Evolutionary conservation across 495 filamentous ascomycete genomes (phyloP).

Genomic region (Penicillium bovifimosum): DNA sequence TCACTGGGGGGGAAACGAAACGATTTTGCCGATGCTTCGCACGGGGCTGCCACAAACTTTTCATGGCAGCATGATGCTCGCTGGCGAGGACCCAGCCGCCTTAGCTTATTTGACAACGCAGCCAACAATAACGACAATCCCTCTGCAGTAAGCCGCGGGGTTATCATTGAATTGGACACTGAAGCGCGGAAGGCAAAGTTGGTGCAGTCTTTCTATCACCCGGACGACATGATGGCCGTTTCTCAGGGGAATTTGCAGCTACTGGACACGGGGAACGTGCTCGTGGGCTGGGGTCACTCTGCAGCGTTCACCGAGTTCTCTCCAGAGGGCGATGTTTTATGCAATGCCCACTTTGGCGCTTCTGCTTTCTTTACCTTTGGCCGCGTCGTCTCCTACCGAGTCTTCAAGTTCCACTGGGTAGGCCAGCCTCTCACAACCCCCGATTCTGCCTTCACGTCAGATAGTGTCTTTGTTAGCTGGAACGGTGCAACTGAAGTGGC

Average conservation of each 20-base stretch:
- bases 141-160: slow-evolving; percentile 22
- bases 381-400: slow-evolving; percentile 34
- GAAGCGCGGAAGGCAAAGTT: slow-evolving; percentile 18
- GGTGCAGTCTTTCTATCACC: slow-evolving; percentile 24
- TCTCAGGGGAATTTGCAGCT: slow-evolving; percentile 57
- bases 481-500: slow-evolving; percentile 44
- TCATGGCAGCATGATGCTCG: slow-evolving; percentile 52
- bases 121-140: slow-evolving; percentile 24
- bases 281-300: slow-evolving; percentile 55
- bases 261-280: slow-evolving; percentile 45
- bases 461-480: slow-evolving; percentile 39
- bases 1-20: slow-evolving; percentile 46
- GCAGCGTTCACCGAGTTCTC: slow-evolving; percentile 53
- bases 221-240: slow-evolving; percentile 34
- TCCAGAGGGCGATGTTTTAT: slow-evolving; percentile 43
- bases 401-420: slow-evolving; percentile 33
- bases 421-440: slow-evolving; percentile 29
- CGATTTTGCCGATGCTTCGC: slow-evolving; percentile 39
- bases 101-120: slow-evolving; percentile 50
- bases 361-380: slow-evolving; percentile 36
- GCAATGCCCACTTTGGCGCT: slow-evolving; percentile 37
- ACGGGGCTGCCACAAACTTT: slow-evolving; percentile 40
- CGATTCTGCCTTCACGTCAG: slow-evolving; percentile 19
- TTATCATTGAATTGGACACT: slow-evolving; percentile 29
- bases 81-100: slow-evolving; percentile 29